These are phyloP conservation scores for Melaleuca quinquenervia DNA, from an alignment of 345 rosid species.

Conservation along the genomic window DNA sequence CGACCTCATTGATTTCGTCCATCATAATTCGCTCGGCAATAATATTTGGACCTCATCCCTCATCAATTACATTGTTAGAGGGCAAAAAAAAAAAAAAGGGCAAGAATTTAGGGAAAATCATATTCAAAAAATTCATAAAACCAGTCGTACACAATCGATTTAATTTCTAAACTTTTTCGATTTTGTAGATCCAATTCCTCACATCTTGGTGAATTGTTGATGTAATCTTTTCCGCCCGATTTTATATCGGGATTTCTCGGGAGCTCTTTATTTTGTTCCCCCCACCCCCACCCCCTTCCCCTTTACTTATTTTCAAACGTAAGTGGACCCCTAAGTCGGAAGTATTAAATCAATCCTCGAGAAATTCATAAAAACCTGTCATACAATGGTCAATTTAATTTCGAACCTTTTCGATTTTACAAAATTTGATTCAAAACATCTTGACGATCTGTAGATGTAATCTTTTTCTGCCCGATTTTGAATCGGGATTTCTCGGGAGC, in stretches of 20 bases:
- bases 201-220: fast-evolving
- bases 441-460: no score
- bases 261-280: background rate
- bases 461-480: no score
- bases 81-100: no score
- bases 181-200: background rate
- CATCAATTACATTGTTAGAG: background rate
- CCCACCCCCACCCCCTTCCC: no score
- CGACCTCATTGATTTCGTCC: background rate
- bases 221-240: background rate
- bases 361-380: no score
- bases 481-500: background rate
- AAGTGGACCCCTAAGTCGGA: background rate
- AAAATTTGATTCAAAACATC: no score
- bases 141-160: background rate
- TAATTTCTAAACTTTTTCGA: fast-evolving
- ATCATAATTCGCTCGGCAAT: background rate
- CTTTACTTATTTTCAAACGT: no score
- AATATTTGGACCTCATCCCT: background rate
- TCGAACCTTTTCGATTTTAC: no score
- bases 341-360: background rate
- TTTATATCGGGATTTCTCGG: background rate
- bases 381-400: no score
- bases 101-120: background rate
- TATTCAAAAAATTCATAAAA: background rate